Evolutionary conservation across 1,284 basidiomycete species (phyloP).

Genomic region (Golubevia pallescens): DNA sequence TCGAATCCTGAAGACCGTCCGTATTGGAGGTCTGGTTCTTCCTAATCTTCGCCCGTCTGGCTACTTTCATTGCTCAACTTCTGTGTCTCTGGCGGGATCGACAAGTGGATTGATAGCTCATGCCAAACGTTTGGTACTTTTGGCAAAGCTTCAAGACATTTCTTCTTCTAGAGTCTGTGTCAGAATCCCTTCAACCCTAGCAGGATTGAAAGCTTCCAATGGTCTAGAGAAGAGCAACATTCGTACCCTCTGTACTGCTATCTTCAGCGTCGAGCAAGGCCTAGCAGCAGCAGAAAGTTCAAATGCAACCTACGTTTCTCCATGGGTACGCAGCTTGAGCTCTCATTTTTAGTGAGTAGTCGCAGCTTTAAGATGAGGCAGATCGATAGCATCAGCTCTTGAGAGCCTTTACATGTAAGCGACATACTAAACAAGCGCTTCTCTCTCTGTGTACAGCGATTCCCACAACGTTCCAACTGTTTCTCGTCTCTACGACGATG

Average conservation of each 20-base stretch:
- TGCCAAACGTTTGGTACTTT: neutral
- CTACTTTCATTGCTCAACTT: no score
- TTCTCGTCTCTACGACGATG: neutral
- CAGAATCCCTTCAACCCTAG: neutral
- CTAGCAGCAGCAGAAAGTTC: neutral
- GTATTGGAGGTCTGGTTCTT: no score
- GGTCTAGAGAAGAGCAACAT: neutral
- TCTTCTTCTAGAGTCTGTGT: neutral
- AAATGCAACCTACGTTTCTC: neutral
- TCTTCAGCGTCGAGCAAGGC: neutral
- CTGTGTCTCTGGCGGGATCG: no score
- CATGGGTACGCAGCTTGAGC: neutral
- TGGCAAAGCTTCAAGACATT: neutral
- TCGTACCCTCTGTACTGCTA: neutral
- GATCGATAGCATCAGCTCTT: no score
- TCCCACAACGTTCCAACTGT: no score
- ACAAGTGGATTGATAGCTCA: neutral
- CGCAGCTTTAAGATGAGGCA: neutral
- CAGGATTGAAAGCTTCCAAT: neutral
- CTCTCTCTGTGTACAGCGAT: no score
- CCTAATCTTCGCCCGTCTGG: no score
- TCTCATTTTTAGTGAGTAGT: neutral
- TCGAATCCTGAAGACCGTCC: no score
- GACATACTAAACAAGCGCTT: no score
- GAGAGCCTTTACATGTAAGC: no score